These are phyloP conservation scores for Colletotrichum lupini DNA, from an alignment of 2,329 filamentous ascomycete genomes.

Conservation along the genomic window DNA sequence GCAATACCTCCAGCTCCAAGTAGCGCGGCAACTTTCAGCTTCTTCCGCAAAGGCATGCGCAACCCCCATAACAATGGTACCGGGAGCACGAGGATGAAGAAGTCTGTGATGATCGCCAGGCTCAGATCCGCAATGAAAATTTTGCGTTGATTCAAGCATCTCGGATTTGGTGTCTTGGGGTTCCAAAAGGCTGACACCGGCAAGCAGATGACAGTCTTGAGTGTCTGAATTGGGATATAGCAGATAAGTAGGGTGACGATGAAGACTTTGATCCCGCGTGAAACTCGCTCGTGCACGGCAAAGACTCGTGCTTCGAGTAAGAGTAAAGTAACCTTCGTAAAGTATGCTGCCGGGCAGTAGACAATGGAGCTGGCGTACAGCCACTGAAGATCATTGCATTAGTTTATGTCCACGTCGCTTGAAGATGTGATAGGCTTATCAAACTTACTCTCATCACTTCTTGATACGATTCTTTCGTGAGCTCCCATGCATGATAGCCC, in stretches of 20 bases:
- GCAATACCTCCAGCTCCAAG: conserved; percentile 45
- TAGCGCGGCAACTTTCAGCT: conserved; percentile 46
- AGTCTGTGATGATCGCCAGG: conserved; percentile 46
- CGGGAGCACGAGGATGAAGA: conserved; percentile 47
- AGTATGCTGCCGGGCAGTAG: conserved; percentile 44
- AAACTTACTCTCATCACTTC: conserved; percentile 36
- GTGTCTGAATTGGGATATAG: conserved; percentile 42
- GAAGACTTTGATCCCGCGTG: conserved; percentile 43
- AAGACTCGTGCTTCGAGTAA: conserved; percentile 47
- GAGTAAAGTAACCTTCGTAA: conserved; percentile 46
- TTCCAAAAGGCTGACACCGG: conserved; percentile 42
- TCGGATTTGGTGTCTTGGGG: conserved; percentile 27
- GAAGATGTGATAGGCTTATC: rapidly evolving
- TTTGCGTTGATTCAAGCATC: conserved; percentile 45
- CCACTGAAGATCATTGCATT: conserved; percentile 34
- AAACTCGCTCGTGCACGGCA: conserved; percentile 38
- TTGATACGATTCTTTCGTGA: conserved; percentile 33
- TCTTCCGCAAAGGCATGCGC: conserved; percentile 42
- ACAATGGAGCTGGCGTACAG: conserved; percentile 42
- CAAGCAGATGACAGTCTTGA: conserved; percentile 41
- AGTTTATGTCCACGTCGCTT: neutral
- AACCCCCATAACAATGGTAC: conserved; percentile 45
- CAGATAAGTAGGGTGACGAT: conserved; percentile 40
- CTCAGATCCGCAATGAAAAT: conserved; percentile 47
- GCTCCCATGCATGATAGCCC: conserved; percentile 40